Evolutionary conservation across 345 rosid species (phyloP).

Genomic region (Alliaria petiolata): DNA sequence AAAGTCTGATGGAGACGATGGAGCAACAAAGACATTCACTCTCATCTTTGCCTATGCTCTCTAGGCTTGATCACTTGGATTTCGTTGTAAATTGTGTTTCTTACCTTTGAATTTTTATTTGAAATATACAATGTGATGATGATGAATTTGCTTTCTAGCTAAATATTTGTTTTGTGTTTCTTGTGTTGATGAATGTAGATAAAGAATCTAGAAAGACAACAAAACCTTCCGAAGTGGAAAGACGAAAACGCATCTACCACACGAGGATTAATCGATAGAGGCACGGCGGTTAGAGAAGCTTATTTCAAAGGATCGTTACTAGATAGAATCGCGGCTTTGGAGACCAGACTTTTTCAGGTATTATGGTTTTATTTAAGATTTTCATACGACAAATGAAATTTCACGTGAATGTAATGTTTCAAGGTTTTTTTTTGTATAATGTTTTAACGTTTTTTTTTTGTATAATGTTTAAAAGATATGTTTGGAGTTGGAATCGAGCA

Average conservation of each 20-base stretch:
- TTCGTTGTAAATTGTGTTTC: constrained; percentile 42
- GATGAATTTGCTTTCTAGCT: background rate
- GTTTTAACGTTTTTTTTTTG: too few species aligned
- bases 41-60: constrained; percentile 46
- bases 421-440: too few species aligned
- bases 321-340: constrained; percentile 67
- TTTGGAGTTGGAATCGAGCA: constrained; percentile 65
- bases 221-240: constrained; percentile 38
- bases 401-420: too few species aligned
- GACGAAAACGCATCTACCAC: constrained; percentile 10
- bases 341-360: constrained; percentile 67
- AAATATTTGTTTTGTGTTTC: background rate
- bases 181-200: too few species aligned
- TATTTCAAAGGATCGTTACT: constrained; percentile 69
- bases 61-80: constrained; percentile 79
- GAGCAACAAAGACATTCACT: constrained; percentile 41
- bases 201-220: constrained; percentile 61
- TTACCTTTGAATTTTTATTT: too few species aligned
- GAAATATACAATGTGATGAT: background rate
- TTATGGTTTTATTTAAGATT: background rate
- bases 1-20: constrained; percentile 39
- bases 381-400: too few species aligned
- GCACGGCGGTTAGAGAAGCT: constrained; percentile 54
- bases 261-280: constrained; percentile 37
- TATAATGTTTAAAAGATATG: constrained; percentile 38